phyloP scores from a whole-genome alignment of 169 alveolate genomes.

The Cryptosporidium parvum region DNA sequence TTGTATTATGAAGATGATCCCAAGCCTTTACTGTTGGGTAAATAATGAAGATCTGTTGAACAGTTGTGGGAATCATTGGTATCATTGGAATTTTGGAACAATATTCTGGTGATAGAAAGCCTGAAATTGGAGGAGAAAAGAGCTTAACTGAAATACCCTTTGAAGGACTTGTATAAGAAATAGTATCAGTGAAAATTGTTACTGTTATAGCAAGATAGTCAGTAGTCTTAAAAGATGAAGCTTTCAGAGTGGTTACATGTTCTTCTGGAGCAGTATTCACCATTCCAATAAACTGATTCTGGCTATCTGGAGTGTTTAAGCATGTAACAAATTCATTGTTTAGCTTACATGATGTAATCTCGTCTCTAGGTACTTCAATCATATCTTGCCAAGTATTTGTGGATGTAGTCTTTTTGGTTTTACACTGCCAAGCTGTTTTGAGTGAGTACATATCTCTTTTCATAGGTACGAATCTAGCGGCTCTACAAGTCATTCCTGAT shows the following conservation, averaged over 20 bases:
- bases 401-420: neutral
- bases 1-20: constrained; percentile 68
- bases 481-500: constrained; percentile 69
- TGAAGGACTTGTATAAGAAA: constrained; percentile 42
- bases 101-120: constrained; percentile 48
- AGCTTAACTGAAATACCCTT: constrained; percentile 47
- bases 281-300: constrained; percentile 41
- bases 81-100: constrained; percentile 56
- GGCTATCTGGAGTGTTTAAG: constrained; percentile 1
- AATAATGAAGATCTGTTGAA: constrained; percentile 27
- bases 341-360: constrained; percentile 32
- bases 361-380: constrained; percentile 30
- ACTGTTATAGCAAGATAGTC: constrained; percentile 20
- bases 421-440: constrained; percentile 63
- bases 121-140: constrained; percentile 61
- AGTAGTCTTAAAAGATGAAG: constrained; percentile 32
- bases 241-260: constrained; percentile 32
- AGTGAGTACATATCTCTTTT: constrained; percentile 59
- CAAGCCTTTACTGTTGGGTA: constrained; percentile 67
- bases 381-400: constrained; percentile 31
- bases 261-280: constrained; percentile 27
- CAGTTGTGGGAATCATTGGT: constrained; percentile 33
- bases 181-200: constrained; percentile 62
- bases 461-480: constrained; percentile 65
- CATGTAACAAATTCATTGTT: constrained; percentile 38